These are phyloP conservation scores for Rhizopus microsporus DNA, from an alignment of 371 early-diverging fungal species.

Conservation along the genomic window DNA sequence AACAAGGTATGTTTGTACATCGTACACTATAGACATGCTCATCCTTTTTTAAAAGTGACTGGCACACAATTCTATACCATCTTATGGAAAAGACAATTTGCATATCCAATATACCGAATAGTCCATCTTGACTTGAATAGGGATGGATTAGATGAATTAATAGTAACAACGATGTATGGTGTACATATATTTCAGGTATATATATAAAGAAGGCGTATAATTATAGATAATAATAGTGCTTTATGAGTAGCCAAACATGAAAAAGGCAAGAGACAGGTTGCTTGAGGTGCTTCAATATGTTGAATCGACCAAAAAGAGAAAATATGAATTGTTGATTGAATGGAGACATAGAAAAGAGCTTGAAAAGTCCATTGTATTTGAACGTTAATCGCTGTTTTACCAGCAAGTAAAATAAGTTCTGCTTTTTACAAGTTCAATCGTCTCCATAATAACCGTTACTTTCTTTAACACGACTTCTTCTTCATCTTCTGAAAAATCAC, in stretches of 20 bases:
- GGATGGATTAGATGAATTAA: slow-evolving; percentile 72
- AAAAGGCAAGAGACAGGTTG: slow-evolving; percentile 42
- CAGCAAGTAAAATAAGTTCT: slow-evolving; percentile 40
- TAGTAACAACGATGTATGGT: slow-evolving; percentile 73
- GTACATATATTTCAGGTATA: slow-evolving; percentile 67
- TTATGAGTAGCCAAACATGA: slow-evolving; percentile 44
- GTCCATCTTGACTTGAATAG: slow-evolving; percentile 67
- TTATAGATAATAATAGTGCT: not conserved
- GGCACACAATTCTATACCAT: slow-evolving; percentile 56
- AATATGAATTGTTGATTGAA: slow-evolving; percentile 42
- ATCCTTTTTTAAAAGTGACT: slow-evolving; percentile 22
- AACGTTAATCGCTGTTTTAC: slow-evolving; percentile 18
- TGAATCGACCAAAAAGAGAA: slow-evolving; percentile 43
- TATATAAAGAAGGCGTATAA: not conserved
- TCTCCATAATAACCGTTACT: slow-evolving; percentile 33
- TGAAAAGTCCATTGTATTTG: slow-evolving; percentile 51
- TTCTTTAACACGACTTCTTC: slow-evolving; percentile 11
- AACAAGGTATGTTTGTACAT: slow-evolving; percentile 42
- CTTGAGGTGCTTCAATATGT: slow-evolving; percentile 44
- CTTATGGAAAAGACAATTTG: slow-evolving; percentile 69
- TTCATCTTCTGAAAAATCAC: slow-evolving; percentile 5
- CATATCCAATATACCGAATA: slow-evolving; percentile 72
- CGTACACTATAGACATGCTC: not conserved
- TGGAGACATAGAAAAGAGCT: slow-evolving; percentile 40
- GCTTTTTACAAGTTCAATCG: slow-evolving; percentile 31